Evolutionary conservation across 768 basidiomycete genomes (phyloP).

Genomic region (Bullera alba): DNA sequence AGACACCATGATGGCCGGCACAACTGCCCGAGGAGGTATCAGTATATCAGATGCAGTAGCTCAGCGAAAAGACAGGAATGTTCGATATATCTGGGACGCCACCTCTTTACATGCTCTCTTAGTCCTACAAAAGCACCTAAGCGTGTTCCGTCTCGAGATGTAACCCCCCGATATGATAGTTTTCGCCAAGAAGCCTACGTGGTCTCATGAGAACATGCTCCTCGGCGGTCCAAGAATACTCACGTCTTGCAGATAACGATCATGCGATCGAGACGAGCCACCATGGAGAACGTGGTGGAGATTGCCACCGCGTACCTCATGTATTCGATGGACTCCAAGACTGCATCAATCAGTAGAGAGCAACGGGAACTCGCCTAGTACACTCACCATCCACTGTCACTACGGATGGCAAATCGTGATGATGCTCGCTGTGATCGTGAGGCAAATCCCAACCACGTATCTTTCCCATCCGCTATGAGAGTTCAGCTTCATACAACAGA

Average conservation of each 20-base stretch:
- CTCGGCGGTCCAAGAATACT: not conserved
- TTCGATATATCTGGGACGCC: too few relatives aligned
- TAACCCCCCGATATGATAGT: constrained; percentile 59
- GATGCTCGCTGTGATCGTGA: constrained; percentile 64
- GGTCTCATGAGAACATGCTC: too few relatives aligned
- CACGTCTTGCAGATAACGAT: constrained; percentile 73
- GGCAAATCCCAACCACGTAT: constrained; percentile 61
- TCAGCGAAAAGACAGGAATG: too few relatives aligned
- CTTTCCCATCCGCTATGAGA: constrained; percentile 21
- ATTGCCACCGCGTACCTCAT: constrained; percentile 52
- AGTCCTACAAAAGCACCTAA: too few relatives aligned
- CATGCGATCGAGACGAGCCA: constrained; percentile 66
- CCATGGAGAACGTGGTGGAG: constrained; percentile 46
- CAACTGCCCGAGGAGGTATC: too few relatives aligned
- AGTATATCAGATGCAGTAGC: too few relatives aligned
- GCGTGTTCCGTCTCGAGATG: constrained; percentile 5
- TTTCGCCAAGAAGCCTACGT: constrained; percentile 64
- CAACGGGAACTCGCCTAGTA: too few relatives aligned
- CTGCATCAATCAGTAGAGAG: constrained; percentile 28
- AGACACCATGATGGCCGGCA: too few relatives aligned
- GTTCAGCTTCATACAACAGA: not conserved
- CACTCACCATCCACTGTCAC: constrained; percentile 56
- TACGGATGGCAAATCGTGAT: constrained; percentile 64
- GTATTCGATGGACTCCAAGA: constrained; percentile 70
- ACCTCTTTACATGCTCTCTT: too few relatives aligned